Percentiles rank a stretch among this genome's conserved stretches.
These are phyloP conservation scores for Chaetothyriales sp. DNA, from an alignment of 2,329 filamentous ascomycete genomes.

Conservation along the genomic window DNA sequence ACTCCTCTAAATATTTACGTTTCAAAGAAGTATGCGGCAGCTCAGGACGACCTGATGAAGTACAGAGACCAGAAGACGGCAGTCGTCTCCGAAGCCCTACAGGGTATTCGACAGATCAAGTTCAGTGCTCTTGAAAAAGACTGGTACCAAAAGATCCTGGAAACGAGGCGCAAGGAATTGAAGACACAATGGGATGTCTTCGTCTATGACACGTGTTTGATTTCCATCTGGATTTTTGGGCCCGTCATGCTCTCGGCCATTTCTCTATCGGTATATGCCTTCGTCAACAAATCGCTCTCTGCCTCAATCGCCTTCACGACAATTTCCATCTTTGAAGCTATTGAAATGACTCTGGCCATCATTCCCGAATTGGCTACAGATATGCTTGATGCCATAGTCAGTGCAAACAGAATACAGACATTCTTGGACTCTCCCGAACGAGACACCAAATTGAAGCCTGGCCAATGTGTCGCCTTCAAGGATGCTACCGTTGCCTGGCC, in stretches of 20 bases:
- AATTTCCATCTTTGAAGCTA: conserved; percentile 57
- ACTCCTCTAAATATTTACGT: conserved; percentile 56
- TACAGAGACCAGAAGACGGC: conserved; percentile 61
- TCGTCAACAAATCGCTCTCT: conserved; percentile 47
- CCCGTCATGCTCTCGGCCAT: conserved; percentile 61
- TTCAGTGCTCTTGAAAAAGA: conserved; percentile 63
- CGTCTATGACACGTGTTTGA: conserved; percentile 46
- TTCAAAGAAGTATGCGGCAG: conserved; percentile 49
- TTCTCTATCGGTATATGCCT: conserved; percentile 55
- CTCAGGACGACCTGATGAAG: conserved; percentile 61
- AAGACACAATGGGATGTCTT: conserved; percentile 54
- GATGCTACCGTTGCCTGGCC: conserved; percentile 63
- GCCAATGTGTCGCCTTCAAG: conserved; percentile 50
- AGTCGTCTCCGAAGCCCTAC: conserved; percentile 61
- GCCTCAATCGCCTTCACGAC: conserved; percentile 70
- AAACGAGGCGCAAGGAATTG: conserved; percentile 54
- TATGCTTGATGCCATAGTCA: conserved; percentile 59
- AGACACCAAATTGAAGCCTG: conserved; percentile 38
- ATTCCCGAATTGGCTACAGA: conserved; percentile 62
- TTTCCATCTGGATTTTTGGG: conserved; percentile 58
- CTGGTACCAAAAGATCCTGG: conserved; percentile 58
- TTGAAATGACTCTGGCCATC: conserved; percentile 57
- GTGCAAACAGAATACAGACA: conserved; percentile 55
- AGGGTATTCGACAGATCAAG: conserved; percentile 74
- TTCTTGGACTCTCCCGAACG: conserved; percentile 58